Conservation (phyloP, 495 filamentous ascomycete genomes). For the Aspergillus sparsus region DNA sequence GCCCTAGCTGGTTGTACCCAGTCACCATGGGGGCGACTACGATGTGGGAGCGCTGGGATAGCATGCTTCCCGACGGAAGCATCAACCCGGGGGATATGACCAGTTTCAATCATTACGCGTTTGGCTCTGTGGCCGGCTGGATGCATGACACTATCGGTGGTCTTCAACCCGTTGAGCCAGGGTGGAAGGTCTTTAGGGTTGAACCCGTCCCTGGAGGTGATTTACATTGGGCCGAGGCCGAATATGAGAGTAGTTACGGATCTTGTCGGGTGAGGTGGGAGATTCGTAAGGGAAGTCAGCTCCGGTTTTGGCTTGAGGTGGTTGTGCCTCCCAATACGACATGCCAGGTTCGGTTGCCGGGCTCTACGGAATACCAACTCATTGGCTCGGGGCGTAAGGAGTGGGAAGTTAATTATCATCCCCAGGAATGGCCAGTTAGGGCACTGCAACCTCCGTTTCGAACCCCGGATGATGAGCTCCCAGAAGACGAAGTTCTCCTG, state of each 20-base stretch:
- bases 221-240: conserved; percentile 19
- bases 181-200: conserved; percentile 31
- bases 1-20: conserved; percentile 54
- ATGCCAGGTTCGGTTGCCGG: not conserved
- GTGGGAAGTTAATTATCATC: not conserved
- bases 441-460: not conserved
- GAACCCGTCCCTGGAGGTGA: conserved; percentile 29
- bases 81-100: conserved; percentile 57
- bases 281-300: not conserved
- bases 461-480: not conserved
- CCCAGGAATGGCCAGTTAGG: not conserved
- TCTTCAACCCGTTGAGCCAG: conserved; percentile 24
- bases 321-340: not conserved
- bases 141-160: conserved; percentile 32
- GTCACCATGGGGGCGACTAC: conserved; percentile 54
- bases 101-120: conserved; percentile 55
- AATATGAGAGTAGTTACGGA: conserved; percentile 31
- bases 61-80: conserved; percentile 50
- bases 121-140: conserved; percentile 42
- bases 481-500: not conserved
- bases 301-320: not conserved
- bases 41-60: conserved; percentile 60
- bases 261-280: conserved; percentile 26
- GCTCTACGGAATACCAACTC: not conserved
- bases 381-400: not conserved